Conservation (phyloP, 2,329 filamentous ascomycete genomes). For the Apiospora kogelbergensis region DNA sequence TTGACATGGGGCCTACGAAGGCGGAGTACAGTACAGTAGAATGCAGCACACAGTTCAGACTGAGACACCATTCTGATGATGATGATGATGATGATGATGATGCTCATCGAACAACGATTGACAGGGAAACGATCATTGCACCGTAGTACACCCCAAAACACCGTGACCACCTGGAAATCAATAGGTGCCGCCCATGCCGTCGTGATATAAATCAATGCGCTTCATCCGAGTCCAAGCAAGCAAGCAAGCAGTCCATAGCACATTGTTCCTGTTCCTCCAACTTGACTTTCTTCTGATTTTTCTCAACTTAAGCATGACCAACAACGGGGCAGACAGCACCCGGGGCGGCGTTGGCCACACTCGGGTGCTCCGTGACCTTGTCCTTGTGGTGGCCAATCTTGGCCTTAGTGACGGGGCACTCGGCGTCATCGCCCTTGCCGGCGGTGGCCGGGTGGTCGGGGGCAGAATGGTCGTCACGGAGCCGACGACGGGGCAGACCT, state of each 20-base stretch:
- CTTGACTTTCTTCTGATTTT: not conserved
- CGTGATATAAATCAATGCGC: not conserved
- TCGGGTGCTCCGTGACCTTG: slow-evolving; percentile 37
- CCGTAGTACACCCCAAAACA: not conserved
- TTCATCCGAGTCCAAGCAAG: not conserved
- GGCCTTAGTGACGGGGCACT: slow-evolving; percentile 43
- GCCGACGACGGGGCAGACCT: slow-evolving; percentile 42
- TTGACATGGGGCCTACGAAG: not conserved
- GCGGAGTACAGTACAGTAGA: not conserved
- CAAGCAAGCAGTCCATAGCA: not conserved
- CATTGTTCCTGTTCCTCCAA: not conserved
- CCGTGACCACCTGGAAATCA: not conserved
- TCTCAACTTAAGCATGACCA: slow-evolving; percentile 18
- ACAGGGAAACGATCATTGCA: not conserved
- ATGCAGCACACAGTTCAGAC: not conserved
- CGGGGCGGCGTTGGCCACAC: slow-evolving; percentile 26
- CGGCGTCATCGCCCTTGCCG: slow-evolving; percentile 28
- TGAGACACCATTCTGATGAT: not conserved
- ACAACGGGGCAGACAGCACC: slow-evolving; percentile 41
- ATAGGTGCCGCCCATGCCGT: not conserved
- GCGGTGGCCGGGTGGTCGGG: slow-evolving; percentile 37
- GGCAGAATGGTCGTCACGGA: slow-evolving; percentile 42
- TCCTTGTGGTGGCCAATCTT: slow-evolving; percentile 43
- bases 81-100: not conserved
- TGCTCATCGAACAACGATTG: not conserved